Percentiles rank a stretch among this genome's conserved stretches.
These are phyloP conservation scores for Apiotrichum gamsii DNA, from an alignment of 1,284 basidiomycete genomes.

Conservation along the genomic window DNA sequence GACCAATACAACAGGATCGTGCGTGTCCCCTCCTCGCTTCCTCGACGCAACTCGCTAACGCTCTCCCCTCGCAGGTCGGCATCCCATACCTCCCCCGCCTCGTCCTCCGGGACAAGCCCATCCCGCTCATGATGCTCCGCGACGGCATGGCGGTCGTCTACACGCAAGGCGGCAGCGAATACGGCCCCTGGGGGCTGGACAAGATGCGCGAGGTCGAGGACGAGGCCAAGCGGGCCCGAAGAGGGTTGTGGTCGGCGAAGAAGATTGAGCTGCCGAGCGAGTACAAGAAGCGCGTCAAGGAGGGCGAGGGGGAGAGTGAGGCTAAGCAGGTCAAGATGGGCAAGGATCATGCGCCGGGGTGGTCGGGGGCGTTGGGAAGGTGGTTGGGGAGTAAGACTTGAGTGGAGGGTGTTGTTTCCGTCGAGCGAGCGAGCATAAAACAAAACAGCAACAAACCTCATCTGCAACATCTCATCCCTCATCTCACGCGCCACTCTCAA, in stretches of 20 bases:
- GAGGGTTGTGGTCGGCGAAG: slow-evolving; percentile 65
- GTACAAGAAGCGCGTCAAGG: slow-evolving; percentile 61
- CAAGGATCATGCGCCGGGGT: neutral
- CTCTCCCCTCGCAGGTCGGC: slow-evolving; percentile 56
- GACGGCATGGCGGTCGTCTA: slow-evolving; percentile 71
- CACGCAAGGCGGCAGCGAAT: slow-evolving; percentile 67
- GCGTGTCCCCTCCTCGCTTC: slow-evolving; percentile 22
- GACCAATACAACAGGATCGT: slow-evolving; percentile 81
- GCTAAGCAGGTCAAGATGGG: neutral
- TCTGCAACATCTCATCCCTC: no score
- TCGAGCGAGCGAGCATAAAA: no score
- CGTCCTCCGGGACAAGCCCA: slow-evolving; percentile 51
- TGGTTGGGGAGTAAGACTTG: no score
- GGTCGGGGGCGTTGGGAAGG: no score
- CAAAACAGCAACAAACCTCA: no score
- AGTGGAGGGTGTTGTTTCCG: no score
- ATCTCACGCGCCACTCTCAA: no score
- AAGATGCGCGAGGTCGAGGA: slow-evolving; percentile 57
- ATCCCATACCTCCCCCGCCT: slow-evolving; percentile 51
- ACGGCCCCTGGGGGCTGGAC: slow-evolving; percentile 62
- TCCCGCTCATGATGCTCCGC: slow-evolving; percentile 70
- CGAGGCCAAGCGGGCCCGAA: slow-evolving; percentile 61
- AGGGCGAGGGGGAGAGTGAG: slow-evolving; percentile 14
- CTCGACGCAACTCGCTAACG: neutral
- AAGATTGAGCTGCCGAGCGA: slow-evolving; percentile 64